Percentiles rank a stretch among this genome's conserved stretches.
Evolutionary conservation across 495 filamentous ascomycete genomes (phyloP).

Genomic region (Lichina pygmaea): DNA sequence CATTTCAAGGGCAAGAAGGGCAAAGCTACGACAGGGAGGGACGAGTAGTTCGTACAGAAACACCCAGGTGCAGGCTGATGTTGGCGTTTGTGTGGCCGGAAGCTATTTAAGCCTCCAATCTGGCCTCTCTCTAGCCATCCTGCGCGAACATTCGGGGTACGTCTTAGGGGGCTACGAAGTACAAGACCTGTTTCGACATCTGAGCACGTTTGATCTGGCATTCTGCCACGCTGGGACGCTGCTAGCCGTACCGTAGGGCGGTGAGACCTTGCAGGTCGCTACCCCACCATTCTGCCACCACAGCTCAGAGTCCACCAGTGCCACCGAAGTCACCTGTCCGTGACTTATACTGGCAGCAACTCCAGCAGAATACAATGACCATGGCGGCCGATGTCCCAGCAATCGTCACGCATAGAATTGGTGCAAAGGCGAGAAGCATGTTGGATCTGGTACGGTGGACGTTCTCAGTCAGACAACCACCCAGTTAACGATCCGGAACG

Average conservation of each 20-base stretch:
- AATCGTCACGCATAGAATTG: slow-evolving; percentile 21
- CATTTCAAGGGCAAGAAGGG: slow-evolving; percentile 60
- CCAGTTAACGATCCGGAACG: slow-evolving; percentile 7
- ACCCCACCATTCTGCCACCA: too few relatives aligned
- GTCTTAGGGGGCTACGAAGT: not conserved
- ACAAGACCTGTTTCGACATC: not conserved
- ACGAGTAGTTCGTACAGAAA: too few relatives aligned
- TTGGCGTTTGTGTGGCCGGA: too few relatives aligned
- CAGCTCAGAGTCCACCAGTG: too few relatives aligned
- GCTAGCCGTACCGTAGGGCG: too few relatives aligned
- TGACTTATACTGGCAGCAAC: too few relatives aligned
- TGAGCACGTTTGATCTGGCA: too few relatives aligned
- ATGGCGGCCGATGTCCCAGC: slow-evolving; percentile 10
- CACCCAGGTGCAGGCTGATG: too few relatives aligned
- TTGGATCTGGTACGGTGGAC: slow-evolving; percentile 26
- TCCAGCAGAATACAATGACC: not conserved
- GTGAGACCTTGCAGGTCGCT: too few relatives aligned
- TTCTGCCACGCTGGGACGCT: too few relatives aligned
- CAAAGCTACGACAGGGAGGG: not conserved
- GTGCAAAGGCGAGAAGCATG: slow-evolving; percentile 54
- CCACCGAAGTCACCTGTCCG: not conserved
- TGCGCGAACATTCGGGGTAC: not conserved
- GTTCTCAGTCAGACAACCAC: slow-evolving; percentile 1
- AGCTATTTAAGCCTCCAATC: too few relatives aligned
- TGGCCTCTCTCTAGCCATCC: too few relatives aligned